These are phyloP conservation scores for Colletotrichum agaves DNA, from an alignment of 2,329 filamentous ascomycete species.

Conservation along the genomic window DNA sequence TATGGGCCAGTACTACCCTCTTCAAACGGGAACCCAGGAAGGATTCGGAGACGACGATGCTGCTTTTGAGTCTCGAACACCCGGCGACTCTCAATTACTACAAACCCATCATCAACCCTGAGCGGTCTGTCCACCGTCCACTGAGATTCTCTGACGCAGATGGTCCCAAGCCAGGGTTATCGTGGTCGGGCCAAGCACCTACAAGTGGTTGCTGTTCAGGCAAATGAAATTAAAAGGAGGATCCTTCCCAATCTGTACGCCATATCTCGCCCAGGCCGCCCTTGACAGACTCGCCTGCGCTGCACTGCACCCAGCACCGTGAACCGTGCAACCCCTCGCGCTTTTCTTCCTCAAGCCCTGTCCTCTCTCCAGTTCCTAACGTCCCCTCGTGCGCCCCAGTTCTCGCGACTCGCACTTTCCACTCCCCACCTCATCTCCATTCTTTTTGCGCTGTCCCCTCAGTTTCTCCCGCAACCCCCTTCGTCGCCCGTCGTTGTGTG, in stretches of 20 bases:
- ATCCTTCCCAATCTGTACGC: conserved; percentile 35
- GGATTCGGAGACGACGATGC: conserved; percentile 16
- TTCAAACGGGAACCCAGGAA: conserved; percentile 13
- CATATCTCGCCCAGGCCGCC: conserved; percentile 6
- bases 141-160: conserved; percentile 13
- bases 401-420: conserved; percentile 26
- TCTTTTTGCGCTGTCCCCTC: conserved; percentile 35
- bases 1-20: conserved; percentile 22
- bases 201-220: conserved; percentile 20
- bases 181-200: conserved; percentile 19
- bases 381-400: conserved; percentile 1
- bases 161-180: conserved; percentile 15
- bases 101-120: conserved; percentile 2
- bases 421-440: conserved; percentile 35
- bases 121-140: conserved; percentile 11
- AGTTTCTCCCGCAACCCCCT: conserved; percentile 24
- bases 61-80: neutral
- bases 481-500: conserved; percentile 19
- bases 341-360: neutral
- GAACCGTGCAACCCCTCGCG: conserved; percentile 24
- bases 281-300: neutral
- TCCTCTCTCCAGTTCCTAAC: neutral
- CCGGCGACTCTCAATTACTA: neutral
- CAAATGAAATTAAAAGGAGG: conserved; percentile 38
- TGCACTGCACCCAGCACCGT: neutral